These are phyloP conservation scores for Pyrenophora tritici-repentis DNA, from an alignment of 2,329 filamentous ascomycete species.

Conservation along the genomic window DNA sequence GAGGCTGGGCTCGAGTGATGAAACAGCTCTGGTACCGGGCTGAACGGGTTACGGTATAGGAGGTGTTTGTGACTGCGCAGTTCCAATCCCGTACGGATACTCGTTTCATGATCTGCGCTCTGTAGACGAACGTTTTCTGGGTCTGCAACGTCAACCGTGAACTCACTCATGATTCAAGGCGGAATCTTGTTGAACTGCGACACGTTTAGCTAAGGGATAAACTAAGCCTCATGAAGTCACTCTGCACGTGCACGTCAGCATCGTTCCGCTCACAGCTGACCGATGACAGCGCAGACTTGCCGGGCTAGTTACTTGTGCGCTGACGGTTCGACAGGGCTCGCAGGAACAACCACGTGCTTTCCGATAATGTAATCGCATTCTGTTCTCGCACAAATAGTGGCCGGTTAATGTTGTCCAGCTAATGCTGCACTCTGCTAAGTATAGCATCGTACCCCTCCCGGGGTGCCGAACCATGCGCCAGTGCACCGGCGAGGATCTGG, in stretches of 20 bases:
- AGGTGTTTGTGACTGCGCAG: neutral
- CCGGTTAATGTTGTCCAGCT: slow-evolving; percentile 4
- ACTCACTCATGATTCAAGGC: slow-evolving; percentile 2
- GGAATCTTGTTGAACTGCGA: slow-evolving; percentile 22
- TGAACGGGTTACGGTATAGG: neutral
- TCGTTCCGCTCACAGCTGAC: slow-evolving; percentile 12
- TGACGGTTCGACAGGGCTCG: slow-evolving; percentile 4
- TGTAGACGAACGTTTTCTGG: slow-evolving; percentile 5
- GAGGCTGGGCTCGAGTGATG: neutral
- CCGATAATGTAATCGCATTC: slow-evolving; percentile 7
- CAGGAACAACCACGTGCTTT: slow-evolving; percentile 5
- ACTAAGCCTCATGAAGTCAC: slow-evolving; percentile 7
- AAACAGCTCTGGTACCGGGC: neutral
- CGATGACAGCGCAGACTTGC: slow-evolving; percentile 12
- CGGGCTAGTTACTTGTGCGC: slow-evolving; percentile 2
- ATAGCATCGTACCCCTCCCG: slow-evolving; percentile 2
- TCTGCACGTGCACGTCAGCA: slow-evolving; percentile 22
- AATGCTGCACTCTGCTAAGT: slow-evolving; percentile 1
- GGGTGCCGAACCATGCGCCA: slow-evolving; percentile 9
- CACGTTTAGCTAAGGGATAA: slow-evolving; percentile 15
- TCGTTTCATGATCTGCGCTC: slow-evolving; percentile 18
- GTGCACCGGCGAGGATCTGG: slow-evolving; percentile 6
- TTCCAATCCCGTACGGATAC: slow-evolving; percentile 1
- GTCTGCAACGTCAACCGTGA: neutral
- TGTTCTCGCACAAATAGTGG: slow-evolving; percentile 1